A percentile compares a stretch with the other conserved stretches of the same genome.
These are phyloP conservation scores for Ceratobasidium sp. DNA, from an alignment of 1,284 basidiomycete genomes.

Conservation along the genomic window DNA sequence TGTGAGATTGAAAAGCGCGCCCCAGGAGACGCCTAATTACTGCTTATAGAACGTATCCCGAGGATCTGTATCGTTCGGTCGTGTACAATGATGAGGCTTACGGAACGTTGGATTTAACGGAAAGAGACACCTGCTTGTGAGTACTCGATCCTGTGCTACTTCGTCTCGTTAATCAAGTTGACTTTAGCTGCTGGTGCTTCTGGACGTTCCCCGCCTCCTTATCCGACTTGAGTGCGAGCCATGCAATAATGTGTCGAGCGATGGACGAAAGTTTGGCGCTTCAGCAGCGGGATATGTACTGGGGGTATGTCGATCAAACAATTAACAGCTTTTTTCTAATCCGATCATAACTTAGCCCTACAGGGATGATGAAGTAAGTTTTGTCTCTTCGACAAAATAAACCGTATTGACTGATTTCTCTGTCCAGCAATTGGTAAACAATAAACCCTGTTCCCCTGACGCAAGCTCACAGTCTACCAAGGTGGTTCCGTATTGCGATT, in stretches of 20 bases:
- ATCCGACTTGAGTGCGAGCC: slow-evolving; percentile 57
- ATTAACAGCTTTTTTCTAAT: neutral
- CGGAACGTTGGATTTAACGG: slow-evolving; percentile 64
- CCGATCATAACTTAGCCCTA: slow-evolving; percentile 60
- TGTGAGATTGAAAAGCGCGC: too few species aligned
- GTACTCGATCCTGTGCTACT: too few species aligned
- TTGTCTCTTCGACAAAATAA: slow-evolving; percentile 22
- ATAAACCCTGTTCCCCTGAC: too few species aligned
- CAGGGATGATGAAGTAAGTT: slow-evolving; percentile 69
- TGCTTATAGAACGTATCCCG: slow-evolving; percentile 65
- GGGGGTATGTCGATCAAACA: slow-evolving; percentile 51
- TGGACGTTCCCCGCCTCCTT: slow-evolving; percentile 66
- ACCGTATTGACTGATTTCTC: slow-evolving; percentile 13
- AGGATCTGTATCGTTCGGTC: slow-evolving; percentile 66
- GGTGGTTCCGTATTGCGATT: slow-evolving; percentile 74
- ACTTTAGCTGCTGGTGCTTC: slow-evolving; percentile 72
- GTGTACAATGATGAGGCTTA: slow-evolving; percentile 56
- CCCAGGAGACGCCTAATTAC: too few species aligned
- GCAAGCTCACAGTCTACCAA: slow-evolving; percentile 47
- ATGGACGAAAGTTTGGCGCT: slow-evolving; percentile 69
- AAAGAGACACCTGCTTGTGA: slow-evolving; percentile 68
- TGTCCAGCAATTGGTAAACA: slow-evolving; percentile 57
- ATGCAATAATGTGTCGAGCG: slow-evolving; percentile 67
- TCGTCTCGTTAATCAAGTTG: too few species aligned
- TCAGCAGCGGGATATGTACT: slow-evolving; percentile 67